Conservation (phyloP, 805 yeast genomes). For the Brettanomyces custersianus region DNA sequence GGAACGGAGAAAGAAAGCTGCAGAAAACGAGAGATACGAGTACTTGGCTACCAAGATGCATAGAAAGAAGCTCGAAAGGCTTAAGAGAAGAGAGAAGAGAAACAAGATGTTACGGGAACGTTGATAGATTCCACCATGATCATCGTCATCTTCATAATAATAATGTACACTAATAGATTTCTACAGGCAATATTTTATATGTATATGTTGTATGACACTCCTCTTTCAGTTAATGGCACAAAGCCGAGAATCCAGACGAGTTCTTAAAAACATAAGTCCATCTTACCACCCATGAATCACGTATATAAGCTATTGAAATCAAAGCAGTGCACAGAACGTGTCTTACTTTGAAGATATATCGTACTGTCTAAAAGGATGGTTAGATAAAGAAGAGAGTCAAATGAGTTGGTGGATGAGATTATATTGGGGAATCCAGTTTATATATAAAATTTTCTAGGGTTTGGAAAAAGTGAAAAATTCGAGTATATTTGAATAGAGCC, state of each 20-base stretch:
- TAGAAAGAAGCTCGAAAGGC: slow-evolving; percentile 81
- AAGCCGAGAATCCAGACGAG: slow-evolving; percentile 25
- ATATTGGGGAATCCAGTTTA: not conserved
- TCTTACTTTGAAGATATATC: slow-evolving; percentile 7
- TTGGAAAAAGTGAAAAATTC: not conserved
- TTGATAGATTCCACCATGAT: slow-evolving; percentile 9
- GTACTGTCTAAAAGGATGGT: slow-evolving; percentile 30
- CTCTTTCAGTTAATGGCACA: slow-evolving; percentile 20
- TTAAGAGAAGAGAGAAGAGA: slow-evolving; percentile 88
- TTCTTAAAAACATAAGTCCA: slow-evolving; percentile 24
- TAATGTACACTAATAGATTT: not conserved
- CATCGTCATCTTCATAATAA: not conserved
- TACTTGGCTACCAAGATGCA: slow-evolving; percentile 80
- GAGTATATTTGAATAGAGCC: too few species aligned
- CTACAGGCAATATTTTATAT: slow-evolving; percentile 5
- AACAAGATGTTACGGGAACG: slow-evolving; percentile 91
- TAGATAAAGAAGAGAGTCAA: slow-evolving; percentile 17
- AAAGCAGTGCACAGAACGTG: slow-evolving; percentile 1
- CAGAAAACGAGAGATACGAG: slow-evolving; percentile 83
- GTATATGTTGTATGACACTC: slow-evolving; percentile 30
- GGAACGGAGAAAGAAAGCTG: slow-evolving; percentile 73
- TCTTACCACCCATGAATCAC: slow-evolving; percentile 28
- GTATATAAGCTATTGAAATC: slow-evolving; percentile 20
- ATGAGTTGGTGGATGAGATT: not conserved
- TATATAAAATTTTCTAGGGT: not conserved